Percentiles rank a stretch among this genome's conserved stretches.
These are phyloP conservation scores for Xenosphaeropsis pyriputrescens DNA, from an alignment of 2,329 filamentous ascomycete species.

Conservation along the genomic window DNA sequence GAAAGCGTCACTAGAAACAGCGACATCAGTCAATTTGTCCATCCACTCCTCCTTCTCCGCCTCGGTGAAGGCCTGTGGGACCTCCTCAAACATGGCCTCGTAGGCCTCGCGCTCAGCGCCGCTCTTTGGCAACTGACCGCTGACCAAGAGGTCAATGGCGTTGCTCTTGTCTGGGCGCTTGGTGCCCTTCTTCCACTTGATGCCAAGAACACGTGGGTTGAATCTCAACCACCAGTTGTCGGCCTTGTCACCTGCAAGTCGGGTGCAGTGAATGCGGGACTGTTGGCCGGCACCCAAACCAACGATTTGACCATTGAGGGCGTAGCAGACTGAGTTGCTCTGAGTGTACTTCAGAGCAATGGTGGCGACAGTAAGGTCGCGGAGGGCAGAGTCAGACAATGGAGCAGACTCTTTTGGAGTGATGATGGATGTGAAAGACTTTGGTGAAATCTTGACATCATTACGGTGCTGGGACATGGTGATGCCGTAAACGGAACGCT, in stretches of 20 bases:
- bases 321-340: constrained; percentile 98
- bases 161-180: constrained; percentile 98
- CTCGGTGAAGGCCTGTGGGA: constrained; percentile 66
- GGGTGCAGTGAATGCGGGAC: constrained; percentile 95
- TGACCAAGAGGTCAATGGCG: constrained; percentile 89
- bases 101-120: constrained; percentile 78
- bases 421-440: constrained; percentile 74
- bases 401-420: constrained; percentile 64
- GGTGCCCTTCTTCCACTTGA: constrained; percentile 96
- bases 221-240: constrained; percentile 99
- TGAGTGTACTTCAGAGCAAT: constrained; percentile 98
- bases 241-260: constrained; percentile 92
- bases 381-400: constrained; percentile 67
- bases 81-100: constrained; percentile 79
- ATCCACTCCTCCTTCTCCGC: constrained; percentile 84
- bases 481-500: constrained; percentile 80
- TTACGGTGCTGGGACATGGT: constrained; percentile 85
- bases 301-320: constrained; percentile 82
- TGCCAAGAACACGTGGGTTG: constrained; percentile 71
- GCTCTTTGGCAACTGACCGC: constrained; percentile 70
- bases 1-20: constrained; percentile 88
- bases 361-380: constrained; percentile 87
- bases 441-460: constrained; percentile 71
- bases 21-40: constrained; percentile 65
- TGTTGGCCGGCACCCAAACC: constrained; percentile 94